Evolutionary conservation across 345 rosid species (phyloP).

Genomic region (Toxicodendron radicans): DNA sequence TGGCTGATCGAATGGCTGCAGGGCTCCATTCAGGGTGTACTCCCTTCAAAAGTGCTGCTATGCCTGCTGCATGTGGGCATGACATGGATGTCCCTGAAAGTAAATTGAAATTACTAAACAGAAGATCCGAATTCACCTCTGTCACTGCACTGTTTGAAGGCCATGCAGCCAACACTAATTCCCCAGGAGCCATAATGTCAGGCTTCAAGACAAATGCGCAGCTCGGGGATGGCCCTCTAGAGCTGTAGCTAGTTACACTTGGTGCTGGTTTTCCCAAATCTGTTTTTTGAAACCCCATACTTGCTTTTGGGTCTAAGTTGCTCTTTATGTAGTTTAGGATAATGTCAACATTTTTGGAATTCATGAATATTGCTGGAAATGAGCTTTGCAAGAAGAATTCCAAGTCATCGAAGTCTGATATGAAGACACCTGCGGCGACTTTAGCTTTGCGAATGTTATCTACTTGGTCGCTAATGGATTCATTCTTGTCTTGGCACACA

Average conservation of each 20-base stretch:
- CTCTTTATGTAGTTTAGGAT: slow-evolving; percentile 41
- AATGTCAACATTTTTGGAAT: slow-evolving; percentile 26
- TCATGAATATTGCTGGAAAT: slow-evolving; percentile 39
- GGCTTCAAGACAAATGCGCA: slow-evolving; percentile 56
- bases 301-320: slow-evolving; percentile 32
- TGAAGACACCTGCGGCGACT: slow-evolving; percentile 42
- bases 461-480: slow-evolving; percentile 27
- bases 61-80: slow-evolving; percentile 55
- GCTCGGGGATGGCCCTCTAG: slow-evolving; percentile 60
- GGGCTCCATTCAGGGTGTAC: slow-evolving; percentile 61
- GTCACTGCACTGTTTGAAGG: slow-evolving; percentile 28
- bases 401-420: slow-evolving; percentile 31
- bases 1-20: slow-evolving; percentile 59
- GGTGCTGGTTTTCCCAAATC: slow-evolving; percentile 43
- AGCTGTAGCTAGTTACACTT: slow-evolving; percentile 44
- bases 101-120: slow-evolving; percentile 40
- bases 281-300: slow-evolving; percentile 38
- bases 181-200: slow-evolving; percentile 55
- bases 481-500: slow-evolving; percentile 43
- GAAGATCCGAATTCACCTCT: background rate
- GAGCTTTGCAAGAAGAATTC: slow-evolving; percentile 17
- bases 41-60: slow-evolving; percentile 48
- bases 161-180: slow-evolving; percentile 52
- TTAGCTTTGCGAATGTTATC: slow-evolving; percentile 22
- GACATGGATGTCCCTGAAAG: slow-evolving; percentile 63